Base-by-base conservation (phyloP, 345 rosid genomes). In the Eucalyptus sideroxylon region DNA sequence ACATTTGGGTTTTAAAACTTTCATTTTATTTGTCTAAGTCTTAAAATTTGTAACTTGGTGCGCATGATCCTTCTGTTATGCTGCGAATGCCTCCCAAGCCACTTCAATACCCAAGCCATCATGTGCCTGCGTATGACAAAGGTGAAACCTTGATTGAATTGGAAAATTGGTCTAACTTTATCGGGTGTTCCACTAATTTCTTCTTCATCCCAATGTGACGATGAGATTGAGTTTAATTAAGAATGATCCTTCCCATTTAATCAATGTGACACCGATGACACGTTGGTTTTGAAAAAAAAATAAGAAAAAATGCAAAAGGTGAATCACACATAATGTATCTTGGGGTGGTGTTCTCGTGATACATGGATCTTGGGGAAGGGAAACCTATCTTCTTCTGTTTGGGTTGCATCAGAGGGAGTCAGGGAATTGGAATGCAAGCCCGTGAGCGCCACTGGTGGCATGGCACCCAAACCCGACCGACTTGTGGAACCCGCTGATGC, bases 241-340 rank as follows among this genome's bases (percentile, higher is more conserved):
- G n/a, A 2, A 14, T 13, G 50, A 14, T 50, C 50, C 50, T 50
- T 50, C 50, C 16, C 50, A 14, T 50, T 50, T 50, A 50, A 50
- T 13, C 50, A 50, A 50, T 50, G 50, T 5, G 50, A 50, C 50
- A 50, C 16, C 50, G 50, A 49, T 49, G 50, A 49, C 50, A 13
- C 16, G 50, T 50, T 50, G 50, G 50, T 50, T 50, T 50, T 50
- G 50, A 4, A 47, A 13, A 49, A 1, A 1, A 4, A n/a, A n/a
- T n/a, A 13, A 13, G 4, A 4, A 0, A 50, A 49, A 50, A 13
- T 13, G 50, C 50, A 50, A 14, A 6, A 1, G 50, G 16, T 13
- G 50, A 50, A 49, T 49, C 50, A 49, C 50, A 1, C 16, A 4
- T 49, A 49, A 1, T 13, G 50, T 49, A 49, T 13, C 50, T 13